phyloP scores from a whole-genome alignment of 2,329 filamentous ascomycete genomes.

The Chaetomiaceae sp. region DNA sequence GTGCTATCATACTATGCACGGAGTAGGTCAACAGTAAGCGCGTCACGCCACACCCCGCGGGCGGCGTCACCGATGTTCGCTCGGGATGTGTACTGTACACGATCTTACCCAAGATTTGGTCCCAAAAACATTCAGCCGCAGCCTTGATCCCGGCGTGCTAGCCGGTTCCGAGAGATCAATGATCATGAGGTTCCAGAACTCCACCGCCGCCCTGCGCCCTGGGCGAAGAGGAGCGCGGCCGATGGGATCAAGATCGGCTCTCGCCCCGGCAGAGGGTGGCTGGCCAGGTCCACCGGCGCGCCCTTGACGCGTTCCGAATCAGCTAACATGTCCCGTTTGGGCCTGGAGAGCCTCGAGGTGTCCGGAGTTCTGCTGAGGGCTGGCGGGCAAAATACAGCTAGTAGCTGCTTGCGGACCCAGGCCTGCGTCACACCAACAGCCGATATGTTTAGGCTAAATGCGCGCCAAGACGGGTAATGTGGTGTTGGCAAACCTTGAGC shows the following conservation, averaged over 20 bases:
- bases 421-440: constrained; percentile 6
- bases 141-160: neutral
- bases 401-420: neutral
- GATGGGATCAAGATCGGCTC: neutral
- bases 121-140: constrained; percentile 17
- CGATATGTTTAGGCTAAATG: constrained; percentile 18
- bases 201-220: neutral
- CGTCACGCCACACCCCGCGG: neutral
- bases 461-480: constrained; percentile 21
- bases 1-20: too few relatives aligned
- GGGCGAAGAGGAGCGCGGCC: neutral
- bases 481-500: constrained; percentile 12
- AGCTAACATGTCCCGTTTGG: neutral
- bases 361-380: neutral
- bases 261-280: neutral
- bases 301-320: neutral
- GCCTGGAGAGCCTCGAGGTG: neutral
- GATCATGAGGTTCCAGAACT: neutral
- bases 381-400: neutral
- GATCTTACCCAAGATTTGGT: constrained; percentile 9
- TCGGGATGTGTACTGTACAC: too few relatives aligned
- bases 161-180: neutral
- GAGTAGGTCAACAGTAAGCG: neutral
- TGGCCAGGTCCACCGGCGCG: neutral
- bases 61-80: constrained; percentile 1